phyloP scores from a whole-genome alignment of 805 yeast species.

The Pichia rugopelliculosa region DNA sequence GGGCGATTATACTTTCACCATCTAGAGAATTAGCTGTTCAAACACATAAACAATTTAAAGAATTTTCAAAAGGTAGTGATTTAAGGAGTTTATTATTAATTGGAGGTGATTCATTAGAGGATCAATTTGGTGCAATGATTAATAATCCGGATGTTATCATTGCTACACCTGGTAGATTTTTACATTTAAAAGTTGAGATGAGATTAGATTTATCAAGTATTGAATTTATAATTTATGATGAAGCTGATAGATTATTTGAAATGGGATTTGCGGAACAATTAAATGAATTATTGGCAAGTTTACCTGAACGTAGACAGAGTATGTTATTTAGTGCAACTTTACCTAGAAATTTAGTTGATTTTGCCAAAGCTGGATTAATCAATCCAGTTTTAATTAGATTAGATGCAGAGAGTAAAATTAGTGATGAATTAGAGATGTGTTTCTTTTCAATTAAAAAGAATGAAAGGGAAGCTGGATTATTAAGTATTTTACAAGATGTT shows the following conservation, averaged over 20 bases:
- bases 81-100: slow-evolving; percentile 73
- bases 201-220: slow-evolving; percentile 71
- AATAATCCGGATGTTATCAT: slow-evolving; percentile 88
- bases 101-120: slow-evolving; percentile 99
- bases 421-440: slow-evolving; percentile 87
- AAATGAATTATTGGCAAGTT: slow-evolving; percentile 76
- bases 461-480: slow-evolving; percentile 84
- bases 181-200: slow-evolving; percentile 96
- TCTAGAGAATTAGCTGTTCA: slow-evolving; percentile 95
- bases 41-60: slow-evolving; percentile 82
- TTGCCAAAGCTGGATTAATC: slow-evolving; percentile 92
- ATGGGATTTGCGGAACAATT: slow-evolving; percentile 94
- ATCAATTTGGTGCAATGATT: slow-evolving; percentile 90
- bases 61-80: slow-evolving; percentile 78
- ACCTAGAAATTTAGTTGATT: slow-evolving; percentile 86
- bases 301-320: slow-evolving; percentile 81
- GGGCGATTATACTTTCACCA: slow-evolving; percentile 88
- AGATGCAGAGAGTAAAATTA: slow-evolving; percentile 86
- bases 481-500: slow-evolving; percentile 71
- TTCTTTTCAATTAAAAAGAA: slow-evolving; percentile 72
- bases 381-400: slow-evolving; percentile 89
- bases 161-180: slow-evolving; percentile 96
- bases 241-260: slow-evolving; percentile 94
- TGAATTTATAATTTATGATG: slow-evolving; percentile 92
- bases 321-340: slow-evolving; percentile 90